A percentile compares a stretch with the other conserved stretches of the same genome.
Conservation (phyloP, 1,284 basidiomycete species). For the Xerocomus tenax region DNA sequence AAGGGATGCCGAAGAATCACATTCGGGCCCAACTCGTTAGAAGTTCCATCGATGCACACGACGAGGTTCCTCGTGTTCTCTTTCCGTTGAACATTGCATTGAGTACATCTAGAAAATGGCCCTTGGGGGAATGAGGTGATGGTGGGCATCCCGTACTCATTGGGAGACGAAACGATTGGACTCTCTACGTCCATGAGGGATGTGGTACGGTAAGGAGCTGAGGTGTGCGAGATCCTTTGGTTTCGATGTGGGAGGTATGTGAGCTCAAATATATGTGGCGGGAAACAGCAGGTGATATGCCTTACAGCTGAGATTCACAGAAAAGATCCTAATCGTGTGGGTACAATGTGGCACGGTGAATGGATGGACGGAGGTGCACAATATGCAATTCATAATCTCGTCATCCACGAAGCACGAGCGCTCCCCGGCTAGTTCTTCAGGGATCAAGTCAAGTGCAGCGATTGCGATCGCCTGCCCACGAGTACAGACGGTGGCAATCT, state of each 20-base stretch:
- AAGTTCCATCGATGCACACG: slow-evolving; percentile 14
- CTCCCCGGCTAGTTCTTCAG: neutral
- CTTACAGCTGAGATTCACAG: neutral
- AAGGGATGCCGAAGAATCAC: neutral
- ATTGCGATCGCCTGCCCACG: too few species aligned
- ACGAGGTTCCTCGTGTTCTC: slow-evolving; percentile 6
- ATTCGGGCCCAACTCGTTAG: slow-evolving; percentile 11
- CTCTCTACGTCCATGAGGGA: neutral
- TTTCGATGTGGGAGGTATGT: neutral
- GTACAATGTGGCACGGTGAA: neutral
- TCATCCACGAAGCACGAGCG: neutral
- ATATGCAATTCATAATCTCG: slow-evolving; percentile 1
- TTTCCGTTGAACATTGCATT: neutral
- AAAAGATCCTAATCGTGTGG: neutral
- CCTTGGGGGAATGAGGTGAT: neutral
- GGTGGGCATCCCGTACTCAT: neutral
- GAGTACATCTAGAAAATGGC: neutral
- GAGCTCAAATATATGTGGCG: slow-evolving; percentile 6
- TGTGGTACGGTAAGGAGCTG: neutral
- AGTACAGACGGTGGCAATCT: neutral
- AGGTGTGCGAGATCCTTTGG: neutral
- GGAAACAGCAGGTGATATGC: neutral
- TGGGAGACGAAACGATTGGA: neutral
- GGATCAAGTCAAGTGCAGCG: neutral
- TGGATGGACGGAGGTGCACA: slow-evolving; percentile 1